phyloP scores from a whole-genome alignment of 1,139 yeast species.

The Scheffersomyces quercinus region DNA sequence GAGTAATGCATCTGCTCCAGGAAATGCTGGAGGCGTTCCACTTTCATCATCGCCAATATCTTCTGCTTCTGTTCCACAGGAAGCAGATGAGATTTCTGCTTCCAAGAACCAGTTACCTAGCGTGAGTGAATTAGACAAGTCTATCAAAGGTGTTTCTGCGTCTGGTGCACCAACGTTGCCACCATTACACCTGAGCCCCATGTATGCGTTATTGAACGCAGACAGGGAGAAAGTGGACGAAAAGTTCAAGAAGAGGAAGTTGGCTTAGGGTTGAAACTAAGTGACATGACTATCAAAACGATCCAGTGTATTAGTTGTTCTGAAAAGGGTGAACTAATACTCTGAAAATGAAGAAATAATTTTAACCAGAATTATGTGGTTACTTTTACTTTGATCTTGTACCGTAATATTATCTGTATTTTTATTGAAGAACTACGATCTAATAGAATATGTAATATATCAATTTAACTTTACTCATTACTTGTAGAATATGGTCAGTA shows the following conservation, averaged over 20 bases:
- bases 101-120: constrained; percentile 29
- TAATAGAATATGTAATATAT: no score
- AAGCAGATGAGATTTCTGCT: constrained; percentile 3
- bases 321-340: no score
- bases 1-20: not conserved
- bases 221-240: constrained; percentile 1
- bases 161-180: not conserved
- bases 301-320: no score
- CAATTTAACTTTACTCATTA: no score
- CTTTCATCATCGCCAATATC: constrained; percentile 1
- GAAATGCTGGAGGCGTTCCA: not conserved
- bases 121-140: constrained; percentile 40
- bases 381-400: no score
- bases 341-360: no score
- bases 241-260: not conserved
- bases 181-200: constrained; percentile 1
- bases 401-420: no score
- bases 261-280: no score
- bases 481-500: no score
- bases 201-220: constrained; percentile 2
- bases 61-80: not conserved
- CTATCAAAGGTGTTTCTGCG: constrained; percentile 19
- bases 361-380: no score
- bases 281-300: no score
- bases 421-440: no score